These are phyloP conservation scores for Geotrichum aggregatum DNA, from an alignment of 1,139 yeast genomes.

Conservation along the genomic window DNA sequence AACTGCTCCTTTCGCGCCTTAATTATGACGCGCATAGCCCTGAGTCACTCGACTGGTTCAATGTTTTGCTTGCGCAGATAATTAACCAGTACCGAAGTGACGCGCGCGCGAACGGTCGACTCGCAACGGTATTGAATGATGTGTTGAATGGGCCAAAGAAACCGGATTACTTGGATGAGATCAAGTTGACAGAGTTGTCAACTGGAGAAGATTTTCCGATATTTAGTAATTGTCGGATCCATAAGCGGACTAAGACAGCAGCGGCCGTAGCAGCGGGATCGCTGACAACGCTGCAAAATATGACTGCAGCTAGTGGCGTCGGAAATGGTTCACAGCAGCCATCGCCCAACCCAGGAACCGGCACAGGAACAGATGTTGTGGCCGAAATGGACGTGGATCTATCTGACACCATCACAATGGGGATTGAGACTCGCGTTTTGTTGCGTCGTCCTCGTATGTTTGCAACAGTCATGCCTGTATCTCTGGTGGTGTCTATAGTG, in stretches of 20 bases:
- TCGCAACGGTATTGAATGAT: constrained; percentile 67
- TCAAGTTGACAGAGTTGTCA: constrained; percentile 79
- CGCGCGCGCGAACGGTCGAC: constrained; percentile 78
- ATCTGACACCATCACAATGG: constrained; percentile 84
- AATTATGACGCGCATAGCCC: constrained; percentile 51
- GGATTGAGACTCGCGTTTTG: constrained; percentile 76
- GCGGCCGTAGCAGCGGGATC: constrained; percentile 4
- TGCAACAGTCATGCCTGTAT: constrained; percentile 72
- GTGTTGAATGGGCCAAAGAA: constrained; percentile 50
- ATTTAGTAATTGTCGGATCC: constrained; percentile 83
- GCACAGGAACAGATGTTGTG: constrained; percentile 41
- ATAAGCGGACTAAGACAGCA: constrained; percentile 38
- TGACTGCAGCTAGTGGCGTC: neutral
- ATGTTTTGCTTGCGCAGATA: constrained; percentile 87
- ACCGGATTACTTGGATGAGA: constrained; percentile 78
- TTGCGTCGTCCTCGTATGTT: constrained; percentile 84
- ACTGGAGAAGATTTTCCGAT: constrained; percentile 96
- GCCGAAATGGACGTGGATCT: constrained; percentile 93
- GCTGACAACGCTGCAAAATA: neutral
- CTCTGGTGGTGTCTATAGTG: constrained; percentile 79
- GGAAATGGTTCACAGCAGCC: no score
- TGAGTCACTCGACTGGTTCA: constrained; percentile 95
- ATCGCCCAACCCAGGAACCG: neutral
- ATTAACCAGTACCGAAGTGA: constrained; percentile 82
- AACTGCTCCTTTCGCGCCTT: constrained; percentile 1